A percentile compares a stretch with the other conserved stretches of the same genome.
These are phyloP conservation scores for Pichia sp. DNA, from an alignment of 1,139 yeast species.

Conservation along the genomic window DNA sequence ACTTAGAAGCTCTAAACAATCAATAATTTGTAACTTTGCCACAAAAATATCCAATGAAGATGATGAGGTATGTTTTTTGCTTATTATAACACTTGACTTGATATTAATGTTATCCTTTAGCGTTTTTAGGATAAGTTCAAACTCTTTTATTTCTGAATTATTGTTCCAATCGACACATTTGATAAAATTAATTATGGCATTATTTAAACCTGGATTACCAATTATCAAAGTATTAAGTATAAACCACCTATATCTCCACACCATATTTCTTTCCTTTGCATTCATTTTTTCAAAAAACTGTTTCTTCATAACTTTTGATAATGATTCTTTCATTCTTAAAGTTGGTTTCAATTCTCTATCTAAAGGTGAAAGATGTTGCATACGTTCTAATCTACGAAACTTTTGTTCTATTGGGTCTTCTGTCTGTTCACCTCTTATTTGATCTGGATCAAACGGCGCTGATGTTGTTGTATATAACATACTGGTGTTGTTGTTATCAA, in stretches of 20 bases:
- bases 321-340: slow-evolving; percentile 70
- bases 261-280: slow-evolving; percentile 77
- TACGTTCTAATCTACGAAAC: slow-evolving; percentile 75
- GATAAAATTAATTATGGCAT: slow-evolving; percentile 60
- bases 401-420: slow-evolving; percentile 85
- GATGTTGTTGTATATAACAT: slow-evolving; percentile 4
- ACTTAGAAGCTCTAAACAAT: slow-evolving; percentile 82
- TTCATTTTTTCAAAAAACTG: slow-evolving; percentile 80
- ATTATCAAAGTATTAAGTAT: slow-evolving; percentile 52
- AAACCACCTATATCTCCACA: slow-evolving; percentile 90
- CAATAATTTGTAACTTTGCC: slow-evolving; percentile 60
- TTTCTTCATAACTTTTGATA: slow-evolving; percentile 58
- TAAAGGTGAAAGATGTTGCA: slow-evolving; percentile 65
- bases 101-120: slow-evolving; percentile 15
- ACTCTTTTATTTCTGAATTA: slow-evolving; percentile 71
- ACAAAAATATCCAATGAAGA: slow-evolving; percentile 20
- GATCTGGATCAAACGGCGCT: slow-evolving; percentile 54
- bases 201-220: slow-evolving; percentile 28
- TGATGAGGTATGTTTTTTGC: not conserved
- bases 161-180: slow-evolving; percentile 88
- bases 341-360: slow-evolving; percentile 89
- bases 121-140: slow-evolving; percentile 41
- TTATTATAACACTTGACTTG: not conserved
- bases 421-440: slow-evolving; percentile 33
- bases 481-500: slow-evolving; percentile 2